These are phyloP conservation scores for Cladophialophora chaetospira DNA, from an alignment of 2,329 filamentous ascomycete species.

Conservation along the genomic window DNA sequence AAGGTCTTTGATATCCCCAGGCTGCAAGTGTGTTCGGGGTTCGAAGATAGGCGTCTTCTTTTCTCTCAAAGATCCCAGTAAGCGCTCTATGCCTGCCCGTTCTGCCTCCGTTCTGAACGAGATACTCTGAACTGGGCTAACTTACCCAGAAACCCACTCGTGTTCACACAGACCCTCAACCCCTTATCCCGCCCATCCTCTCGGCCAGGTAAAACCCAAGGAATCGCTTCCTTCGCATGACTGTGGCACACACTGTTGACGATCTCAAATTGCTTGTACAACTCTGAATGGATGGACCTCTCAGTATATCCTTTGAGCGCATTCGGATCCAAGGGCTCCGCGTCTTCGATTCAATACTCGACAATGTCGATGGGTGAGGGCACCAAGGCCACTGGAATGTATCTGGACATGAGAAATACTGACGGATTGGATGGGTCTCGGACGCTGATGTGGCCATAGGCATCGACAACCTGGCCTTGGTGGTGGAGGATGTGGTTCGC, in stretches of 20 bases:
- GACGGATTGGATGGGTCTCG: slow-evolving; percentile 50
- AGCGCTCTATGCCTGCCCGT: no score
- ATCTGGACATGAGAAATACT: slow-evolving; percentile 53
- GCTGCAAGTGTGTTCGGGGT: slow-evolving; percentile 1
- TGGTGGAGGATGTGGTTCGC: slow-evolving; percentile 56
- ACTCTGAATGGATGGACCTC: slow-evolving; percentile 51
- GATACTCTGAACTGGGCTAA: background rate
- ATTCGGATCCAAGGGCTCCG: slow-evolving; percentile 44
- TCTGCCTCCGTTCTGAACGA: no score
- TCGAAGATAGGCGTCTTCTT: slow-evolving; percentile 1
- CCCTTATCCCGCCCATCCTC: no score
- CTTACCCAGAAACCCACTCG: background rate
- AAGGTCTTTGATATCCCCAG: slow-evolving; percentile 36
- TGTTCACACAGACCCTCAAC: background rate
- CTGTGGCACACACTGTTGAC: slow-evolving; percentile 47
- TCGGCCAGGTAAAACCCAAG: no score
- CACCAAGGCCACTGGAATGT: slow-evolving; percentile 52
- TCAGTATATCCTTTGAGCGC: slow-evolving; percentile 47
- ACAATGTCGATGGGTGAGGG: slow-evolving; percentile 49
- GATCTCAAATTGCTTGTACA: slow-evolving; percentile 45
- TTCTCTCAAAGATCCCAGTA: background rate
- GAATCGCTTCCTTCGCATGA: slow-evolving; percentile 1
- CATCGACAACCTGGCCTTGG: slow-evolving; percentile 50
- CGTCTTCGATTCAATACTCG: slow-evolving; percentile 48
- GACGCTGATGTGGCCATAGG: slow-evolving; percentile 58